Evolutionary conservation across 116 monocot species (phyloP).

Genomic region (Posidonia oceanica): DNA sequence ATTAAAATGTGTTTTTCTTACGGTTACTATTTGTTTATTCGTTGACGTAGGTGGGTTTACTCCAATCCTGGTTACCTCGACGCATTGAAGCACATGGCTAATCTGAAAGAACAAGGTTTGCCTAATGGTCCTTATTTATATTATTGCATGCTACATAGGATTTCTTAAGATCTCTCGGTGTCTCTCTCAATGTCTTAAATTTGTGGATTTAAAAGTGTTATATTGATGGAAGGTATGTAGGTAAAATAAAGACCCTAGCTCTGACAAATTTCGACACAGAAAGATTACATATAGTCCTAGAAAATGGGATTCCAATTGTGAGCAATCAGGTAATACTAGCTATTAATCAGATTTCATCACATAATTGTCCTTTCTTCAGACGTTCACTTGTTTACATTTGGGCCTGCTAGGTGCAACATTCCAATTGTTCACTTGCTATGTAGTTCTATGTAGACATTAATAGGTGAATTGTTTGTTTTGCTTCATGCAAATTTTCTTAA

Average conservation of each 20-base stretch:
- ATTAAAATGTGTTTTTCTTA: too few species aligned
- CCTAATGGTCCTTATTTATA: neutral
- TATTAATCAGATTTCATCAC: too few species aligned
- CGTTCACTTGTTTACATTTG: too few species aligned
- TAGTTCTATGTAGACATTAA: too few species aligned
- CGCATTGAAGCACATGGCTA: constrained; percentile 78
- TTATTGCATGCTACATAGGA: neutral
- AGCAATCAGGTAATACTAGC: constrained; percentile 70
- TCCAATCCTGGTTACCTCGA: constrained; percentile 88
- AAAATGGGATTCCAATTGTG: constrained; percentile 87
- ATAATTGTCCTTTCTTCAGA: too few species aligned
- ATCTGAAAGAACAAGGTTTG: constrained; percentile 87
- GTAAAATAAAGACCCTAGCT: constrained; percentile 95
- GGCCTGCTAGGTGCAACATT: too few species aligned
- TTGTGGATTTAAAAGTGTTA: too few species aligned
- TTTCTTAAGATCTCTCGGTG: neutral
- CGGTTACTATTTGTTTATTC: neutral
- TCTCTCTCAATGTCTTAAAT: too few species aligned
- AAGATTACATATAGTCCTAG: constrained; percentile 61
- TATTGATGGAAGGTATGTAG: constrained; percentile 31
- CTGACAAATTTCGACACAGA: constrained; percentile 98
- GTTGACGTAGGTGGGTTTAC: constrained; percentile 81
- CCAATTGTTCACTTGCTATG: too few species aligned
- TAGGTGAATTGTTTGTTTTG: too few species aligned
- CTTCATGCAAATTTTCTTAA: too few species aligned